Evolutionary conservation across 371 early-diverging fungal genomes (phyloP).

Genomic region (Mycotypha africana): DNA sequence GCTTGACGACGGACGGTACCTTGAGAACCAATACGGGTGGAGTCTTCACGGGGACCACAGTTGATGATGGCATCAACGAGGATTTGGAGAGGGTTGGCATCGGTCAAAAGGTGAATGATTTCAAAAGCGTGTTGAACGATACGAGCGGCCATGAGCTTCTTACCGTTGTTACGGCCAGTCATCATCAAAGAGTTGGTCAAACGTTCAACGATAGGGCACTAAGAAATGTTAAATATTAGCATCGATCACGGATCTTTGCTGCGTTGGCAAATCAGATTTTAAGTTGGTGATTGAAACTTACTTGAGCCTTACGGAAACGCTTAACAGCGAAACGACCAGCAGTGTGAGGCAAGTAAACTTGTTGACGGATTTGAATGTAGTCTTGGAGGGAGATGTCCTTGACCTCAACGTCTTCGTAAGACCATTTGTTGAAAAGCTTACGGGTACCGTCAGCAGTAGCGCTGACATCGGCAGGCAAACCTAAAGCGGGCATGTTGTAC

Average conservation of each 20-base stretch:
- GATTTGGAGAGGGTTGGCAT: slow-evolving; percentile 97
- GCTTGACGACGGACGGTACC: slow-evolving; percentile 99
- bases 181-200: slow-evolving; percentile 98
- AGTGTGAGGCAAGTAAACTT: slow-evolving; percentile 94
- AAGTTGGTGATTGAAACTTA: slow-evolving; percentile 25
- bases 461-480: slow-evolving; percentile 23
- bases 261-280: too few species aligned
- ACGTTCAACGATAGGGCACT: slow-evolving; percentile 98
- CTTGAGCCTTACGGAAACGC: slow-evolving; percentile 94
- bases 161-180: slow-evolving; percentile 99
- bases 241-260: too few species aligned
- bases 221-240: neutral
- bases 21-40: slow-evolving; percentile 97
- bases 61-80: slow-evolving; percentile 98
- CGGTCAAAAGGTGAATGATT: slow-evolving; percentile 96
- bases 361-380: slow-evolving; percentile 86
- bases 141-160: slow-evolving; percentile 97
- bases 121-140: slow-evolving; percentile 98
- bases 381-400: slow-evolving; percentile 89
- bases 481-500: slow-evolving; percentile 18
- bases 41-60: slow-evolving; percentile 99
- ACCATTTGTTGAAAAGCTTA: slow-evolving; percentile 87
- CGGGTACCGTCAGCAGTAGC: slow-evolving; percentile 46
- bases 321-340: slow-evolving; percentile 94
- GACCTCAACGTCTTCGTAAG: slow-evolving; percentile 86